Percentiles rank a stretch among this genome's conserved stretches.
phyloP scores from a whole-genome alignment of 1,284 basidiomycete genomes.

The Moesziomyces aphidis region DNA sequence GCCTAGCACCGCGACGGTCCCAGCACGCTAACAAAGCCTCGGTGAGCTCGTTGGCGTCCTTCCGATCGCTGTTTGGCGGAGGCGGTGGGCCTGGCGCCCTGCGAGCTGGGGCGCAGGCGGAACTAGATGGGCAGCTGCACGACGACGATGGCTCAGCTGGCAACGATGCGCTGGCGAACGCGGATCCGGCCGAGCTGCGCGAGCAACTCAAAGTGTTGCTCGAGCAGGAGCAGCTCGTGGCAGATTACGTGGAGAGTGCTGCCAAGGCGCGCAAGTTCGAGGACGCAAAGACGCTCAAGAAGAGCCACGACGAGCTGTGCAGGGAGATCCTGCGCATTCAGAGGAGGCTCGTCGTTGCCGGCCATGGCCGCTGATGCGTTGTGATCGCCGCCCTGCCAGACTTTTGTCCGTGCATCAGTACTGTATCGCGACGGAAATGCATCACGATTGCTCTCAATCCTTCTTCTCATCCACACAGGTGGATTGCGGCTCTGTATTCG shows the following conservation, averaged over 20 bases:
- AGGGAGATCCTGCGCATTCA: slow-evolving; percentile 54
- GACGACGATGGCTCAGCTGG: not conserved
- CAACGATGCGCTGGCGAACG: slow-evolving; percentile 8
- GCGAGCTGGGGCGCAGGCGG: slow-evolving; percentile 2
- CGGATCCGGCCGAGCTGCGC: slow-evolving; percentile 24
- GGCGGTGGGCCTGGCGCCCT: slow-evolving; percentile 7
- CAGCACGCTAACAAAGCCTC: slow-evolving; percentile 29
- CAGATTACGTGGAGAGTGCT: slow-evolving; percentile 56
- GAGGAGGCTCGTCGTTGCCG: slow-evolving; percentile 27
- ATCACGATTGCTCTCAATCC: no score
- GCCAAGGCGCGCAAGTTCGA: slow-evolving; percentile 60
- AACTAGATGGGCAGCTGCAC: slow-evolving; percentile 11
- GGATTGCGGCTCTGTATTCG: no score
- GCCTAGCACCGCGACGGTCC: slow-evolving; percentile 6
- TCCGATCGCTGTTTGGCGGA: slow-evolving; percentile 46
- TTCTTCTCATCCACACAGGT: no score
- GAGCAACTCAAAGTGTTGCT: slow-evolving; percentile 56
- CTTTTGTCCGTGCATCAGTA: no score
- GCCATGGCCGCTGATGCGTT: slow-evolving; percentile 11
- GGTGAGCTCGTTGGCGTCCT: slow-evolving; percentile 30
- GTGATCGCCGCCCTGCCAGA: no score
- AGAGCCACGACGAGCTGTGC: slow-evolving; percentile 58
- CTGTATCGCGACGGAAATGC: no score
- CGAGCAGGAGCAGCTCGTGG: slow-evolving; percentile 60
- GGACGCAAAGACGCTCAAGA: slow-evolving; percentile 56